Evolutionary conservation across 2,329 filamentous ascomycete species (phyloP).

Genomic region (Botrytis sinoallii): DNA sequence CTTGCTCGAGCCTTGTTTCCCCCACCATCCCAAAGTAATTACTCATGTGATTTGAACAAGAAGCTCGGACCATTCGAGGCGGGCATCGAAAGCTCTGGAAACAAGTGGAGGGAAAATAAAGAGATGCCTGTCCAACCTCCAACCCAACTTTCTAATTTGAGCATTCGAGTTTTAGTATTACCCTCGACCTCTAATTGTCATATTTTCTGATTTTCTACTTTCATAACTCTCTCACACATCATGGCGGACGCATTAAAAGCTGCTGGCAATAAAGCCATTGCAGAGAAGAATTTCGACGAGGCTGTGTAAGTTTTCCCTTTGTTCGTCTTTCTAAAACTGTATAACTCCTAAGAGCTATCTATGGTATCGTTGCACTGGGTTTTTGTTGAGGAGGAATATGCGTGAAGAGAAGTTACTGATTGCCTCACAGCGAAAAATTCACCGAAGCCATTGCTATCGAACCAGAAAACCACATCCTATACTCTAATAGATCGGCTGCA

Average conservation of each 20-base stretch:
- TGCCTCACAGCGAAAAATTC: conserved; percentile 75
- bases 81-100: conserved; percentile 17
- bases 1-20: background rate
- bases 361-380: background rate
- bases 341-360: background rate
- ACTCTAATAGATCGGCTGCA: conserved; percentile 89
- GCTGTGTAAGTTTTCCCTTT: conserved; percentile 69
- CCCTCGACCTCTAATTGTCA: background rate
- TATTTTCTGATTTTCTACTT: background rate
- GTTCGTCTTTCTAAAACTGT: conserved; percentile 23
- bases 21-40: background rate
- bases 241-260: conserved; percentile 74
- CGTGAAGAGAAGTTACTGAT: conserved; percentile 21
- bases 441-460: conserved; percentile 88
- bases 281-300: conserved; percentile 93
- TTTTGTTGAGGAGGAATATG: background rate
- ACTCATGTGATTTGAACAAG: conserved; percentile 4
- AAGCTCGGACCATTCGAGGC: conserved; percentile 12
- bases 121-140: conserved; percentile 1
- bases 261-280: conserved; percentile 97
- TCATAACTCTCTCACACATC: conserved; percentile 7
- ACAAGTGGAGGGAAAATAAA: conserved; percentile 16
- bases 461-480: conserved; percentile 90
- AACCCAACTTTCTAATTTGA: background rate
- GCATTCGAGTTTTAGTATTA: background rate